A percentile compares a stretch with the other conserved stretches of the same genome.
phyloP scores from a whole-genome alignment of 345 rosid species.

The Anastatica hierochuntica region DNA sequence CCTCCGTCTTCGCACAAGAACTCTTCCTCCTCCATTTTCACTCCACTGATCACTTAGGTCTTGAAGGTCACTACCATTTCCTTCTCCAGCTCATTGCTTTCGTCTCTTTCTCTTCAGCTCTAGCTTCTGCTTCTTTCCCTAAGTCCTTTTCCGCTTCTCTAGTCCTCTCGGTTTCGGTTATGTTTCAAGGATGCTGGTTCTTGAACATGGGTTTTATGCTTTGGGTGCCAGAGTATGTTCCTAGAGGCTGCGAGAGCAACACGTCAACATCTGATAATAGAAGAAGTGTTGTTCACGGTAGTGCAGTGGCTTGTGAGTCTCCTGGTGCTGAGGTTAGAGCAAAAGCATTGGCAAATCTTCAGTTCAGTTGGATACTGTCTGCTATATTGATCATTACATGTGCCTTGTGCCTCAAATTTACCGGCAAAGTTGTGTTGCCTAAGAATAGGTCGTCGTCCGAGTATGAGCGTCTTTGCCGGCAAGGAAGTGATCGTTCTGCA shows the following conservation, averaged over 20 bases:
- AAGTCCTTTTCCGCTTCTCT: slow-evolving; percentile 47
- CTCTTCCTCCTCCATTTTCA: slow-evolving; percentile 84
- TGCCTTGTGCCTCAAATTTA: slow-evolving; percentile 41
- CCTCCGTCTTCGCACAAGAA: slow-evolving; percentile 67
- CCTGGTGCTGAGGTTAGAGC: slow-evolving; percentile 54
- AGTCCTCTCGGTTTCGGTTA: slow-evolving; percentile 50
- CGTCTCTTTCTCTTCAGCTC: slow-evolving; percentile 44
- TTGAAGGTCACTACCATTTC: slow-evolving; percentile 89
- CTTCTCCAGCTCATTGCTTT: slow-evolving; percentile 71
- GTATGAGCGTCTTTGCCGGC: slow-evolving; percentile 26
- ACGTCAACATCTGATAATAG: slow-evolving; percentile 15
- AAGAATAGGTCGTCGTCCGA: slow-evolving; percentile 16
- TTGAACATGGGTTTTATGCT: slow-evolving; percentile 76
- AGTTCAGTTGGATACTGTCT: slow-evolving; percentile 82
- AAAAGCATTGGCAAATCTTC: slow-evolving; percentile 70
- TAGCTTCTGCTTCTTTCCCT: slow-evolving; percentile 40
- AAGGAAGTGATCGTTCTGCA: slow-evolving; percentile 22
- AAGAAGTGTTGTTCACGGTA: slow-evolving; percentile 35
- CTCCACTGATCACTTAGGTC: slow-evolving; percentile 71
- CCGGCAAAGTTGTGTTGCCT: slow-evolving; percentile 29
- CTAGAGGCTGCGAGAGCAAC: slow-evolving; percentile 47
- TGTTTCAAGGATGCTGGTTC: slow-evolving; percentile 83
- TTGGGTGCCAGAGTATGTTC: slow-evolving; percentile 65
- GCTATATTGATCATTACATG: slow-evolving; percentile 53
- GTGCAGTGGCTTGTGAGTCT: slow-evolving; percentile 54